These are phyloP conservation scores for Arachnopeziza araneosa DNA, from an alignment of 2,329 filamentous ascomycete species.

Conservation along the genomic window DNA sequence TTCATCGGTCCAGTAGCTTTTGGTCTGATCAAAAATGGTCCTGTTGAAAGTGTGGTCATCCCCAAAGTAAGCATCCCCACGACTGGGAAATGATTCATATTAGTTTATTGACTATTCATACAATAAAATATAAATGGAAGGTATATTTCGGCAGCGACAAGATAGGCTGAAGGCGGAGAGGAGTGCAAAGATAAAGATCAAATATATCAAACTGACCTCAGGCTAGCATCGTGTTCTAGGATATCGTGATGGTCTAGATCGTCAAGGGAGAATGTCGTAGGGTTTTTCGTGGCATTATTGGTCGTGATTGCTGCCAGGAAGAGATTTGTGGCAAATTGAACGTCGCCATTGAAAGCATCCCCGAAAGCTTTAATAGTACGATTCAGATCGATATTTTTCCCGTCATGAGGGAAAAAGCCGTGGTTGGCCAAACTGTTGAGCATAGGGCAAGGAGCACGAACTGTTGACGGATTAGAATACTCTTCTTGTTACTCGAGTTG, in stretches of 20 bases:
- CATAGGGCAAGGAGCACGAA: conserved; percentile 9
- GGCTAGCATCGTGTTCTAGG: conserved; percentile 44
- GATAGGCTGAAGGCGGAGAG: too few species aligned
- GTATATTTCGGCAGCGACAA: too few species aligned
- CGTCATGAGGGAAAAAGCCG: conserved; percentile 28
- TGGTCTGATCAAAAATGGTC: too few species aligned
- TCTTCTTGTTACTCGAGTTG: too few species aligned
- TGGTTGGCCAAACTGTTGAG: conserved; percentile 9
- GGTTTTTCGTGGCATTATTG: conserved; percentile 38
- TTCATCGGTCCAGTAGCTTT: too few species aligned
- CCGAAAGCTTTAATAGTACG: conserved; percentile 34
- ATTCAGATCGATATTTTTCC: conserved; percentile 31
- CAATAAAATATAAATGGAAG: too few species aligned
- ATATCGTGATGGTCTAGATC: conserved; percentile 42
- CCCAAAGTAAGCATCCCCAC: too few species aligned
- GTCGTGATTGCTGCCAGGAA: conserved; percentile 37
- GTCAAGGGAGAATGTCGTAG: conserved; percentile 39
- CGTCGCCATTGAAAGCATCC: conserved; percentile 39
- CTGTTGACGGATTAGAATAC: background rate
- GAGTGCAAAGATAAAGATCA: too few species aligned
- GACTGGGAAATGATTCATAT: too few species aligned
- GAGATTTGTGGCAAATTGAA: conserved; percentile 35
- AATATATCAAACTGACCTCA: conserved; percentile 28
- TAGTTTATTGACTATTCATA: too few species aligned
- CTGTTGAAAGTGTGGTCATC: too few species aligned